Evolutionary conservation across 768 basidiomycete genomes (phyloP).

Genomic region (Podaxis rugospora): DNA sequence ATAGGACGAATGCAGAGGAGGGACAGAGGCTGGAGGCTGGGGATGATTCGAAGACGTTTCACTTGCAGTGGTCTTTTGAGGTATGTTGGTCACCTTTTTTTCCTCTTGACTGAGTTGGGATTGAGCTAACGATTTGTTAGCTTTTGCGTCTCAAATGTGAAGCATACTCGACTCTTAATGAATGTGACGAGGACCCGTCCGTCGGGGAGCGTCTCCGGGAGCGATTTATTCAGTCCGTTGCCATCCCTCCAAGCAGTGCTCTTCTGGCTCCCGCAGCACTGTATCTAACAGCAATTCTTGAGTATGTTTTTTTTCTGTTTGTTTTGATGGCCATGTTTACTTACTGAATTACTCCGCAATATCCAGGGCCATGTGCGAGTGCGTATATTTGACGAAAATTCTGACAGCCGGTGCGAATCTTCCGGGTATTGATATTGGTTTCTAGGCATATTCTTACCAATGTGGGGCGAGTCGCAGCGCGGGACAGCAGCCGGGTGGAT

Average conservation of each 20-base stretch:
- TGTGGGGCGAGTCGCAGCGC: conserved; percentile 77
- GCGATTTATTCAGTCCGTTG: conserved; percentile 49
- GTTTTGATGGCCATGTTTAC: conserved; percentile 14
- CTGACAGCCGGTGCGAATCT: background rate
- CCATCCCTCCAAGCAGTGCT: conserved; percentile 45
- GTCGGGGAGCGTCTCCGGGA: conserved; percentile 62
- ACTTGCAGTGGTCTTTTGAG: conserved; percentile 73
- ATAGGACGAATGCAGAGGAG: conserved; percentile 46
- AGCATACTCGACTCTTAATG: conserved; percentile 82
- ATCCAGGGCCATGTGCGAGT: conserved; percentile 84
- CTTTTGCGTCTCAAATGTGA: conserved; percentile 83
- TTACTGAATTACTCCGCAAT: conserved; percentile 21
- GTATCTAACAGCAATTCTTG: conserved; percentile 89
- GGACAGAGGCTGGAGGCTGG: conserved; percentile 30
- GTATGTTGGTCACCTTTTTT: conserved; percentile 33
- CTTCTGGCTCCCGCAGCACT: conserved; percentile 79
- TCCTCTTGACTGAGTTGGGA: background rate
- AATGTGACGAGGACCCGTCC: conserved; percentile 69
- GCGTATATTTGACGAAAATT: conserved; percentile 30
- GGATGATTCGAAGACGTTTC: conserved; percentile 55
- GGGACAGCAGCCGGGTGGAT: conserved; percentile 74
- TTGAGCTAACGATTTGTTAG: conserved; percentile 31
- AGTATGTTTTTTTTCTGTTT: conserved; percentile 53
- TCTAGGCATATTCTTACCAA: conserved; percentile 79
- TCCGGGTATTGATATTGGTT: conserved; percentile 9